Conservation (phyloP, 768 basidiomycete species). For the Lepiota brunneoincarnata region DNA sequence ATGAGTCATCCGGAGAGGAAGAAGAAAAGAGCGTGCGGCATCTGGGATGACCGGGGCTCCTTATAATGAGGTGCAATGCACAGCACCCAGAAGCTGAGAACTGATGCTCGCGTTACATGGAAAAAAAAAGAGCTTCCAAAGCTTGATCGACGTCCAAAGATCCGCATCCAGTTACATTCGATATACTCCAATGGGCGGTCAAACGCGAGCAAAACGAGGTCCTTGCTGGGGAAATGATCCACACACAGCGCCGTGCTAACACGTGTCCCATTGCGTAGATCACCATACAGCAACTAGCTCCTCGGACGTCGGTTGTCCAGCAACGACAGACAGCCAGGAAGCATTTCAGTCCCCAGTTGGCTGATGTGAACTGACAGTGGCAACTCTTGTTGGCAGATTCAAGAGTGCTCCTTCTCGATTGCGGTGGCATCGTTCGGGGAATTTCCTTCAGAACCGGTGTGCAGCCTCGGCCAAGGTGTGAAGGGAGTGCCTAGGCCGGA, state of each 20-base stretch:
- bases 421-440: not conserved
- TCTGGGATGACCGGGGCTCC: slow-evolving; percentile 4
- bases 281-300: slow-evolving; percentile 18
- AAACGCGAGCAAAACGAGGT: not conserved
- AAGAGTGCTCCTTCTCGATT: slow-evolving; percentile 8
- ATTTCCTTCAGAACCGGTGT: not conserved
- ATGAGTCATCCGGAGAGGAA: slow-evolving; percentile 12
- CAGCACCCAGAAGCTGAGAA: not conserved
- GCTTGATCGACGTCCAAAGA: slow-evolving; percentile 3
- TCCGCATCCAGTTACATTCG: slow-evolving; percentile 7
- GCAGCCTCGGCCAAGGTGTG: slow-evolving; percentile 1
- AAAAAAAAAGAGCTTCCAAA: not conserved
- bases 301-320: slow-evolving; percentile 16
- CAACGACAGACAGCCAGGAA: not conserved
- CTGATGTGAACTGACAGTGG: slow-evolving; percentile 1
- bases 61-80: not conserved
- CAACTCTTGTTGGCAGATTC: slow-evolving; percentile 14
- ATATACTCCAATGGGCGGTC: not conserved
- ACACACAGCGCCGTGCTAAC: not conserved
- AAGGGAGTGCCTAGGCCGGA: slow-evolving; percentile 25
- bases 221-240: not conserved
- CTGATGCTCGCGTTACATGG: slow-evolving; percentile 4
- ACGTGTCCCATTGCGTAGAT: slow-evolving; percentile 25
- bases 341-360: not conserved
- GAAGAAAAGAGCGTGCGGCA: slow-evolving; percentile 4